Base-by-base conservation (phyloP, 495 filamentous ascomycete genomes). In the Opeltia flavorubescens region DNA sequence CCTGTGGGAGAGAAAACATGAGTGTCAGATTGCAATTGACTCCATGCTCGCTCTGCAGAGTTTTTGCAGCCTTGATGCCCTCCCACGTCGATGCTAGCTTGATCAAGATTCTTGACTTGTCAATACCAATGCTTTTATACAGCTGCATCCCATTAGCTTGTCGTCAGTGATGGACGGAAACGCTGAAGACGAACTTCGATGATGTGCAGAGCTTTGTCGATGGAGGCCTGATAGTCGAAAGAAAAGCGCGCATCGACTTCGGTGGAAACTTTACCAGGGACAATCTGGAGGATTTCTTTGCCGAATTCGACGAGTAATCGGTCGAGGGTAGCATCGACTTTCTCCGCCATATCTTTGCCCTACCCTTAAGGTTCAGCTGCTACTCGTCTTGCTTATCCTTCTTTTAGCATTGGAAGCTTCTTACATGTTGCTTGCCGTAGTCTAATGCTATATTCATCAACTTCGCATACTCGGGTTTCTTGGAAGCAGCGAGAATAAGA, bases 11-110 rank as follows among this genome's bases (percentile, higher is more conserved):
- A 18, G 91, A 96, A 80, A 99, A 99, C 83, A 99, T 89, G 64
- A 99, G 87, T 43, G 91, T 99, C 59, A 99, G 72, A 77, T 99
- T 99, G 81, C 77, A 83, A 78, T 96, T 96, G 71, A 99, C 79
- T 56, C 77, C 77, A 70, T 99, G 80, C 75, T 96, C 73, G 52
- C 76, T 80, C 77, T 95, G 88, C 43, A 99, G 84, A 59, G 85
- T 83, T 64, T 89, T 78, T 49, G 93, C 93, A 48, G 91, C 93
- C 76, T 96, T 81, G 75, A 99, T 95, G 64, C 91, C 91, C 72
- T 99, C 91, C 86, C 67, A 76, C 59, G 72, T 76, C 46, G 70
- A 74, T 56, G 71, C 71, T 47, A 76, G 68, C 64, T 76, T 76
- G 62, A 76, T 75, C 33, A 74, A 66, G 62, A 99, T 68, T 45